Evolutionary conservation across 805 yeast genomes (phyloP), one percentile per base, ranked within the genome.

Genomic region (Suhomyces pyralidae): DNA sequence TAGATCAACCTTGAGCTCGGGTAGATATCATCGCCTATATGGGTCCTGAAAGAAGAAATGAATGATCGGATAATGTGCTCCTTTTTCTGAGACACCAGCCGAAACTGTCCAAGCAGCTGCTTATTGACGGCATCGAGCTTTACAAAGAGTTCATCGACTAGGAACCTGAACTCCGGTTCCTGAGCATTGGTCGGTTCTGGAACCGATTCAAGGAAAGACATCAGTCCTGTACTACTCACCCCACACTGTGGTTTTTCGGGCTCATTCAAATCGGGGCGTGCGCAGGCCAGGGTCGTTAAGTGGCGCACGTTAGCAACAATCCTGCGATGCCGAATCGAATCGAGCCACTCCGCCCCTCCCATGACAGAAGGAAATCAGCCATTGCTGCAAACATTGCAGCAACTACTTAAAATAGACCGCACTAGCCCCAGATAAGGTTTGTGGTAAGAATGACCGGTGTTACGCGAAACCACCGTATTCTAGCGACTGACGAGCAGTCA

Each of bases 1-100:
- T 86, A 66, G 1, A 80, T 71, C 46, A 91, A 71, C 30, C 83
- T 70, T 14, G 88, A 73, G 1, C 85, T 85, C 0, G 93, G 92
- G 58, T 78, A 84, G 3, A 91, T 76, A 64, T 91, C 70, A 40
- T 52, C 40, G 9, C 79, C 79, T 19, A 74, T 66, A 52, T 73
- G 78, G 15, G 66, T 66, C 44, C 64, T 63, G 64, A 68, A 74
- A 5, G 67, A 52, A 14, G 59, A 53, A 34, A 75, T 58, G 52
- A 73, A 75, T 26, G 58, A 43, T 36, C 61, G 62, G 25, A 74
- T 61, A 22, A 70, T 63, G 42, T 57, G 56, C n/a, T 51, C 51
- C 47, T 66, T 68, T 52, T 64, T 66, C 15, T 65, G 61, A 24
- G 66, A 59, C 14, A 65, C 53, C 45, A 61, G 61, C 2, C 58